phyloP scores from a whole-genome alignment of 768 basidiomycete species.

The Punctularia strigosozonata region DNA sequence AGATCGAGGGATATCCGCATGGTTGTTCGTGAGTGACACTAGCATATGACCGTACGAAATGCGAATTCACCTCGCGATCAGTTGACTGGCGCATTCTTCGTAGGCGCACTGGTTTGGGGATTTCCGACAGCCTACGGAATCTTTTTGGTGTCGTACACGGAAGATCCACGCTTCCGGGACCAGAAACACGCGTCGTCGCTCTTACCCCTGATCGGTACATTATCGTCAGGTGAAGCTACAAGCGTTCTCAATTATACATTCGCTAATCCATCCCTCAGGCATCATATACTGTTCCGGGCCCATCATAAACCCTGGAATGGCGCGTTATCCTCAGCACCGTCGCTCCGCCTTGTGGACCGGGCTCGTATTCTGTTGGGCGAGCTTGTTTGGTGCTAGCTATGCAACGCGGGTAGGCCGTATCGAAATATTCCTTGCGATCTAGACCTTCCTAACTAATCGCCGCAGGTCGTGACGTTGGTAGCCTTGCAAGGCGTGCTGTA shows the following conservation, averaged over 20 bases:
- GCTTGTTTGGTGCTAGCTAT: conserved; percentile 17
- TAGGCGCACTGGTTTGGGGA: conserved; percentile 18
- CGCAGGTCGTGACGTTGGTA: conserved; percentile 7
- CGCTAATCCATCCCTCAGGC: no score
- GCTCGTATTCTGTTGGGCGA: conserved; percentile 11
- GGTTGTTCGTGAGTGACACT: background rate
- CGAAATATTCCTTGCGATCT: background rate
- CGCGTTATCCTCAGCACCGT: conserved; percentile 14
- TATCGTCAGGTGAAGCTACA: no score
- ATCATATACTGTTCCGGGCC: conserved; percentile 17
- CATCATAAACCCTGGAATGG: conserved; percentile 12
- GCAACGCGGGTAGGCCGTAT: conserved; percentile 9
- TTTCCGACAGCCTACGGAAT: conserved; percentile 20
- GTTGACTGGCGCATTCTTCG: conserved; percentile 15
- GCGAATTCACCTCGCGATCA: conserved; percentile 1
- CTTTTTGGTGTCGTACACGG: conserved; percentile 16
- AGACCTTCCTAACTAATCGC: background rate
- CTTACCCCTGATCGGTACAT: conserved; percentile 16
- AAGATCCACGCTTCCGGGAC: conserved; percentile 9
- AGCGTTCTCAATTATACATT: no score
- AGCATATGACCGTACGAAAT: background rate
- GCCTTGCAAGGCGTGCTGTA: conserved; percentile 17
- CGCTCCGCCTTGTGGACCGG: conserved; percentile 13
- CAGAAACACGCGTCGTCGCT: conserved; percentile 9
- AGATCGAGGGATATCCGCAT: background rate